These are phyloP conservation scores for Symbiodinium pilosum DNA, from an alignment of 73 alveolate species.

Conservation along the genomic window DNA sequence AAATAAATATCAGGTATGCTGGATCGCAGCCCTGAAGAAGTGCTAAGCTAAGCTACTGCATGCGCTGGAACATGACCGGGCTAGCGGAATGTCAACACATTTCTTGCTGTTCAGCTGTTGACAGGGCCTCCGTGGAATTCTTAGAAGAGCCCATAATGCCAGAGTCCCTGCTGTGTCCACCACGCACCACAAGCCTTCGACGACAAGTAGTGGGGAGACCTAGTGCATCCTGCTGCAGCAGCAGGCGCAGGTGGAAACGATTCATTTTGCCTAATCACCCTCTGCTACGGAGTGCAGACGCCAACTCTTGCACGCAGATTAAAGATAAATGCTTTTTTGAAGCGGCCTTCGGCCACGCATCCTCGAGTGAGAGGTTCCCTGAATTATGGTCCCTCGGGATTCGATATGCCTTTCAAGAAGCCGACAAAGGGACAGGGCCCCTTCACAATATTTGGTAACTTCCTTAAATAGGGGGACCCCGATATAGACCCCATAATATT, in stretches of 20 bases:
- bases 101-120: background rate
- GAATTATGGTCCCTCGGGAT: no score
- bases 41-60: no score
- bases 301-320: background rate
- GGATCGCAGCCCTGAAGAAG: no score
- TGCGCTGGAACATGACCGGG: no score
- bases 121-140: background rate
- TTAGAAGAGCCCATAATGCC: background rate
- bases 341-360: background rate
- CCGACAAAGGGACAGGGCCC: no score
- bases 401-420: no score
- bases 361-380: no score
- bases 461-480: no score
- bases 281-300: constrained; percentile 1
- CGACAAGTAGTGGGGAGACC: background rate
- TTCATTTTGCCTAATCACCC: background rate
- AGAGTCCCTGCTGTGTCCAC: background rate
- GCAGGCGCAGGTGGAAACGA: background rate
- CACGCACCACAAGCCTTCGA: no score
- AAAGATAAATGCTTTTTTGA: background rate
- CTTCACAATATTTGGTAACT: no score
- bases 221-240: background rate
- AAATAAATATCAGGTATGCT: background rate
- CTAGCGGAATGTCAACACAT: background rate
- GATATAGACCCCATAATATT: no score